Conservation (phyloP, 2,329 filamentous ascomycete species). For the Plectosphaerella cucumerina region DNA sequence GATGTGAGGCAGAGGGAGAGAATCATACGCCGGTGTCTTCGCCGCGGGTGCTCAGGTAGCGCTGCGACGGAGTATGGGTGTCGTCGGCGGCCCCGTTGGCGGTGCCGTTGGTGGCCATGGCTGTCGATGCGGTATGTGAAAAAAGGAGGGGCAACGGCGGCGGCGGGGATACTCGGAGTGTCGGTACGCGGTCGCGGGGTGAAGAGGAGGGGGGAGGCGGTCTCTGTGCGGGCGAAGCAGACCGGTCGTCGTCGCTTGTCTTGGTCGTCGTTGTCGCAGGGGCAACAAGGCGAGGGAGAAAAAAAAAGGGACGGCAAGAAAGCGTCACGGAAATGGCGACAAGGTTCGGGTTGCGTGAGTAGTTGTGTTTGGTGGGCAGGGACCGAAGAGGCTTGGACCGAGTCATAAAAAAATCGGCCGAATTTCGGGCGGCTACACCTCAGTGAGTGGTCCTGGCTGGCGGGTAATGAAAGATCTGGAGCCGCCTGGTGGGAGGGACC, state of each 20-base stretch:
- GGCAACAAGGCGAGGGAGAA: background rate
- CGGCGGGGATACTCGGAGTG: too few species aligned
- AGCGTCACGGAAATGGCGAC: background rate
- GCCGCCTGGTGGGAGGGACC: too few species aligned
- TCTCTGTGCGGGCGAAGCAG: background rate
- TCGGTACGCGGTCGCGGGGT: slow-evolving; percentile 2
- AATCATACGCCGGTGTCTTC: slow-evolving; percentile 42
- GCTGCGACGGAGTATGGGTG: slow-evolving; percentile 41
- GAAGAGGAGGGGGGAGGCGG: background rate
- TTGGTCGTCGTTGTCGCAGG: background rate
- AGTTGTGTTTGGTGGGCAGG: background rate
- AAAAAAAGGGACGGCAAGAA: background rate
- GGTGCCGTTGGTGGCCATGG: slow-evolving; percentile 38
- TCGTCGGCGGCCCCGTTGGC: slow-evolving; percentile 25
- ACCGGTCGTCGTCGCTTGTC: too few species aligned
- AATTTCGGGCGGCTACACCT: background rate
- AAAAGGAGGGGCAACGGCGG: background rate
- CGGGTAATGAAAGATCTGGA: too few species aligned
- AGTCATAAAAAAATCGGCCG: slow-evolving; percentile 4
- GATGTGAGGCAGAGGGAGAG: background rate
- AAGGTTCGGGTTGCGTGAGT: background rate
- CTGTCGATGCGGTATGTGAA: slow-evolving; percentile 9
- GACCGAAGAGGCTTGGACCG: background rate
- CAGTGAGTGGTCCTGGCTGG: background rate
- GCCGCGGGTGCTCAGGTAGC: slow-evolving; percentile 47